These are phyloP conservation scores for Nicotiana benthamiana DNA, from an alignment of 257 asterid genomes.

Conservation along the genomic window DNA sequence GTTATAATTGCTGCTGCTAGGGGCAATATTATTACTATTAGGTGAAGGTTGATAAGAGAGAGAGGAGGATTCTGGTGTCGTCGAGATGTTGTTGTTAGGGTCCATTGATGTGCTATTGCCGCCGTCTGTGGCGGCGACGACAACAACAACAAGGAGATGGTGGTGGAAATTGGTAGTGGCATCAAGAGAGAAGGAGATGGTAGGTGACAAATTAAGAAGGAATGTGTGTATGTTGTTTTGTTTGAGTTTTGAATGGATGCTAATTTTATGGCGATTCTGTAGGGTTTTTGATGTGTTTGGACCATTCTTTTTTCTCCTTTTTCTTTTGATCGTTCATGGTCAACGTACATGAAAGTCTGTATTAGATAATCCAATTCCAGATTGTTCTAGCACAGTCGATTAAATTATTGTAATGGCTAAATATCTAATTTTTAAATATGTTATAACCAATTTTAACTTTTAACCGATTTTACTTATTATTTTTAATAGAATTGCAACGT, in stretches of 20 bases:
- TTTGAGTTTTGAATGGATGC: slow-evolving; percentile 1
- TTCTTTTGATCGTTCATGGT: neutral
- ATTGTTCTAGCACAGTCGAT: too few species aligned
- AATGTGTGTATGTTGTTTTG: neutral
- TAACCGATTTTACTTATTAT: too few species aligned
- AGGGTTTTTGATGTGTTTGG: neutral
- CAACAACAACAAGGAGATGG: neutral
- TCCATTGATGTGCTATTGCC: neutral
- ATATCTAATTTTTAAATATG: too few species aligned
- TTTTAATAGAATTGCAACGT: too few species aligned
- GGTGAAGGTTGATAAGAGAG: neutral
- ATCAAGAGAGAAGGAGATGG: neutral
- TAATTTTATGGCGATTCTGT: neutral
- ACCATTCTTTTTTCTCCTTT: neutral
- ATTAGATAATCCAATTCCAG: too few species aligned
- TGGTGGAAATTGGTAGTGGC: slow-evolving; percentile 1
- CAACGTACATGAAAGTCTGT: too few species aligned
- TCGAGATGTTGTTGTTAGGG: neutral
- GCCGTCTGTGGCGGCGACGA: neutral
- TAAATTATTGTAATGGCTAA: too few species aligned
- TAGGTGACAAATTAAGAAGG: neutral
- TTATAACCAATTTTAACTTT: too few species aligned
- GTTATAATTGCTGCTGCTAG: neutral
- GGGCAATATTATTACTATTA: neutral
- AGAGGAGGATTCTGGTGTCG: neutral